phyloP scores from a whole-genome alignment of 805 yeast species.

The Hanseniaspora nectarophila region DNA sequence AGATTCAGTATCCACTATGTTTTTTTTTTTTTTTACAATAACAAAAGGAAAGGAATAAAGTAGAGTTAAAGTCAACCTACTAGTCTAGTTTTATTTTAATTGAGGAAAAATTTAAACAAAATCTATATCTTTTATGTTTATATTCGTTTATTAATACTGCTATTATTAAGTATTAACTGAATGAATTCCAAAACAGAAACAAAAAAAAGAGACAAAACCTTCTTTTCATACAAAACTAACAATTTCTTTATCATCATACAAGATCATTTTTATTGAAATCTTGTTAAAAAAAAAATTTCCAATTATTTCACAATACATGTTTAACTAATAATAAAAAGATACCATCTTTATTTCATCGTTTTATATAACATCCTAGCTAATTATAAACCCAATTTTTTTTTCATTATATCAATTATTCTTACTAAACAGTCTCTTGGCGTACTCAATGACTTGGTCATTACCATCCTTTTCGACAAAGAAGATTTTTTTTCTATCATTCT shows the following conservation, averaged over 20 bases:
- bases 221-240: not conserved
- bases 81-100: not conserved
- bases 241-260: not conserved
- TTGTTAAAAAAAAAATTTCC: no score
- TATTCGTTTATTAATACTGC: not conserved
- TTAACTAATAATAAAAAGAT: not conserved
- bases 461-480: constrained; percentile 87
- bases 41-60: not conserved
- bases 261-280: not conserved
- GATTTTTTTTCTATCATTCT: constrained; percentile 51
- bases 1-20: not conserved
- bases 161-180: not conserved
- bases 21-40: not conserved
- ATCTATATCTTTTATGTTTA: not conserved
- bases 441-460: constrained; percentile 78
- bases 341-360: not conserved
- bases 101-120: not conserved
- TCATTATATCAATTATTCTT: not conserved
- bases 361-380: not conserved
- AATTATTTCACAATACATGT: not conserved
- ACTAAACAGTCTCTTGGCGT: constrained; percentile 54
- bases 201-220: not conserved
- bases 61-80: no score
- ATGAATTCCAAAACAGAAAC: not conserved
- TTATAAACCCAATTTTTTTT: not conserved